Evolutionary conservation across 2,329 filamentous ascomycete genomes (phyloP), one percentile per base, ranked within the genome.

Genomic region (Neonectria ditissima): DNA sequence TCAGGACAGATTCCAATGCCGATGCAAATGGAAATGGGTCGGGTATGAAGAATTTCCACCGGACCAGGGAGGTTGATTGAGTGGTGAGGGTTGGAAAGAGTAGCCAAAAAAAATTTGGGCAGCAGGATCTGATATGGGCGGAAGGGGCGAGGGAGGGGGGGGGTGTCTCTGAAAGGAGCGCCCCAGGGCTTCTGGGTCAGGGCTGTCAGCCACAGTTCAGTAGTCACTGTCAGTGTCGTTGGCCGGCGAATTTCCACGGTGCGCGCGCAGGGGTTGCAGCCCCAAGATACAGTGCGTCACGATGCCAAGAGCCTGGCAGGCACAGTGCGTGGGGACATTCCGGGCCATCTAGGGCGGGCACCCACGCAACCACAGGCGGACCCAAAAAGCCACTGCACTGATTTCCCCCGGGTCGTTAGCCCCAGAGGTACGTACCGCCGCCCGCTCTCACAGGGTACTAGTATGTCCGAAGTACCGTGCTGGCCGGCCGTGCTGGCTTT

Each of bases 71-170:
- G 68, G 74, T 74, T 76, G 71, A 65, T 70, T 72, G 67, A 72
- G 70, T 77, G 77, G 74, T 77, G 75, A 79, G 75, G 76, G 71
- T 77, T 73, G 74, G 74, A 67, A 77, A 70, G 65, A 77, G 72
- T 62, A 69, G 65, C 72, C 74, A 73, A 76, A 78, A 76, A 77
- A 72, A 77, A 65, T 74, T 78, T 78, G 76, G 76, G 77, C 77
- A 75, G 75, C 72, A 74, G 76, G 70, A 75, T 76, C 70, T 73
- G 70, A 76, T 72, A 74, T 74, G 73, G 66, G 70, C 53, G 69
- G 71, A 71, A 75, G 72, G 71, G 73, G 72, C 72, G 75, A 73
- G 69, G 70, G 70, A 65, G 65, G 67, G 63, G 61, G 51, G 53
- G 54, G 62, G 63, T 69, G 59, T 59, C 57, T 62, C 57, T 50